Conservation (phyloP, 106 monocot genomes). For the Dactylorhiza incarnata region DNA sequence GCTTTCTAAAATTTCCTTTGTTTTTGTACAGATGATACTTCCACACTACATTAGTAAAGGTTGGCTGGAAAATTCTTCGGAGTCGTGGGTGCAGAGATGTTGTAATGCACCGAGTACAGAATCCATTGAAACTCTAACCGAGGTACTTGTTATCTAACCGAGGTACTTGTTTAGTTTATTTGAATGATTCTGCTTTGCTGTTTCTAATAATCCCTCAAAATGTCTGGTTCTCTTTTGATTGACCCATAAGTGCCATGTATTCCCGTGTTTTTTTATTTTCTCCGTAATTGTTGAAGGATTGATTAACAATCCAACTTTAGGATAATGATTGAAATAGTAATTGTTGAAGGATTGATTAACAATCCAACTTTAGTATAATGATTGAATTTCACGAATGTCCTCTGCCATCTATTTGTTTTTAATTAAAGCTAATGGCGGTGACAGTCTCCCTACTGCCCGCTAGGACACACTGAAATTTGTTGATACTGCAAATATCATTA, state of each 20-base stretch:
- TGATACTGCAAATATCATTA: too few species aligned
- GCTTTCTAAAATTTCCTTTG: not conserved
- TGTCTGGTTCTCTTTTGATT: not conserved
- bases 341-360: not conserved
- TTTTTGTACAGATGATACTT: conserved; percentile 79
- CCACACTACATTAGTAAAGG: conserved; percentile 44
- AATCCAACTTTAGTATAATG: not conserved
- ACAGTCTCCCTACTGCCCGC: too few species aligned
- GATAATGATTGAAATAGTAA: not conserved
- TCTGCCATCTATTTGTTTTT: not conserved
- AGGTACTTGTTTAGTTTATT: conserved; percentile 30
- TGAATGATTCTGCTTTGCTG: not conserved
- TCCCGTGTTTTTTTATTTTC: not conserved
- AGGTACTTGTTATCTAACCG: conserved; percentile 49
- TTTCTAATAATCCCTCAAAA: not conserved
- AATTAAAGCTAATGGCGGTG: not conserved
- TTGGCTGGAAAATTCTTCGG: conserved; percentile 61
- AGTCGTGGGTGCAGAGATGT: conserved; percentile 57
- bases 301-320: not conserved
- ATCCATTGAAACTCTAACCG: conserved; percentile 65
- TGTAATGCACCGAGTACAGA: conserved; percentile 57
- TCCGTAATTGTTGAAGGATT: not conserved
- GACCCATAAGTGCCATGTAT: not conserved
- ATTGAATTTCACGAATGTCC: not conserved
- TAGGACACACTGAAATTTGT: too few species aligned